Evolutionary conservation across 345 rosid genomes (phyloP).

Genomic region (Eucalyptus erythrocorys): DNA sequence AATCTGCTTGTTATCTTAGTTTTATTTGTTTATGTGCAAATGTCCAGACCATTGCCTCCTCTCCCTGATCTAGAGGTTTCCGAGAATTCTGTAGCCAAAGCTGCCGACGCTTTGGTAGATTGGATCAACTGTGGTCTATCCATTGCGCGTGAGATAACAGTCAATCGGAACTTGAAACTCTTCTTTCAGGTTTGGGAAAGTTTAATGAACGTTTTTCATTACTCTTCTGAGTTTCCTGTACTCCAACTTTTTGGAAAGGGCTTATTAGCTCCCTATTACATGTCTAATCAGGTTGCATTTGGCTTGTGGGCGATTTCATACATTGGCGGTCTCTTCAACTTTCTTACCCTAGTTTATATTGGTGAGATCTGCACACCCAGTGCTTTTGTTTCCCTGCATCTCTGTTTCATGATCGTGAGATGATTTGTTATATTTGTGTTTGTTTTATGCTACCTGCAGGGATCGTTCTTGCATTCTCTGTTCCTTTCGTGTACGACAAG

Average conservation of each 20-base stretch:
- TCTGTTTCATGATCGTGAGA: no score
- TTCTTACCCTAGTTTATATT: constrained; percentile 63
- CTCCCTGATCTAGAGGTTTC: constrained; percentile 81
- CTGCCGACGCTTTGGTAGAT: constrained; percentile 35
- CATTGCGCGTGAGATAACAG: constrained; percentile 57
- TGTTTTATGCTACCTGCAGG: constrained; percentile 20
- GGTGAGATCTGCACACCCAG: constrained; percentile 36
- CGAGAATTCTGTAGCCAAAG: constrained; percentile 41
- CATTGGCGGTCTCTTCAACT: constrained; percentile 60
- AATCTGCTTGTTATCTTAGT: neutral
- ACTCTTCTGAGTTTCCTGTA: neutral
- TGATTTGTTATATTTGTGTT: neutral
- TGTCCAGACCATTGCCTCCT: constrained; percentile 81
- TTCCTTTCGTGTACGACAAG: constrained; percentile 63
- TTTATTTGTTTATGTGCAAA: neutral
- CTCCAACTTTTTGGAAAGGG: neutral
- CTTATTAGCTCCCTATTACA: neutral
- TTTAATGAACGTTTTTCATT: neutral
- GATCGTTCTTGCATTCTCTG: constrained; percentile 56
- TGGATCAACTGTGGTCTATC: constrained; percentile 47
- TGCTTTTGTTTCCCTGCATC: neutral
- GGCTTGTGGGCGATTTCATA: constrained; percentile 46
- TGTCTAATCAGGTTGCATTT: constrained; percentile 40
- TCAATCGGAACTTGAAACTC: constrained; percentile 47
- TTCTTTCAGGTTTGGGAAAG: constrained; percentile 45